Evolutionary conservation across 176 grass and related monocot species (phyloP).

Genomic region (Eleusine coracana): DNA sequence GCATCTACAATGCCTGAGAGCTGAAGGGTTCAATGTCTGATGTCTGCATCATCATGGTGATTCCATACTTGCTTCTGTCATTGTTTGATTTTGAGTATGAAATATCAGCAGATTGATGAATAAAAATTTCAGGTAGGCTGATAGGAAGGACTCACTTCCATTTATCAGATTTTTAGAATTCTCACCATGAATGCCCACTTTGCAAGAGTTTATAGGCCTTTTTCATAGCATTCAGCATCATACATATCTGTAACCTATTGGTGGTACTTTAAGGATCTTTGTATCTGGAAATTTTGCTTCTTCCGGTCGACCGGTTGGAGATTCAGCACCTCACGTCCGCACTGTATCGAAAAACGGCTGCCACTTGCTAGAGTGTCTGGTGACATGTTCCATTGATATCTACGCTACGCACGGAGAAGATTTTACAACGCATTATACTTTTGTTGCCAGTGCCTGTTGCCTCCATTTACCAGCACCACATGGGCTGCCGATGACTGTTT

Average conservation of each 20-base stretch:
- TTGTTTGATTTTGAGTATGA: not conserved
- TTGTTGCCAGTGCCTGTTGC: not conserved
- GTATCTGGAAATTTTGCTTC: not conserved
- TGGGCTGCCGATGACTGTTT: not conserved
- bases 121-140: conserved; percentile 20
- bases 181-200: conserved; percentile 19
- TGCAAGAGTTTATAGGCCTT: not conserved
- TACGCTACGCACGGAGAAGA: not conserved
- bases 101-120: not conserved
- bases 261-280: not conserved
- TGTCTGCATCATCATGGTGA: not conserved
- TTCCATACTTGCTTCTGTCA: not conserved
- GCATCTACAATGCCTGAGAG: conserved; percentile 59
- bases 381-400: not conserved
- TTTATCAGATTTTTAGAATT: not conserved
- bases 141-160: conserved; percentile 22
- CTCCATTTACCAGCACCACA: conserved; percentile 1
- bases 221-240: not conserved
- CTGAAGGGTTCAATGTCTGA: conserved; percentile 71
- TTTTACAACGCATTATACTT: not conserved
- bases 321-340: not conserved
- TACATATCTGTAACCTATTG: not conserved
- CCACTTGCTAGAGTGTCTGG: not conserved
- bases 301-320: conserved; percentile 13
- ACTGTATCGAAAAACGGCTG: not conserved